Conservation (phyloP, 805 yeast species). For the Pichia ethanolica region DNA sequence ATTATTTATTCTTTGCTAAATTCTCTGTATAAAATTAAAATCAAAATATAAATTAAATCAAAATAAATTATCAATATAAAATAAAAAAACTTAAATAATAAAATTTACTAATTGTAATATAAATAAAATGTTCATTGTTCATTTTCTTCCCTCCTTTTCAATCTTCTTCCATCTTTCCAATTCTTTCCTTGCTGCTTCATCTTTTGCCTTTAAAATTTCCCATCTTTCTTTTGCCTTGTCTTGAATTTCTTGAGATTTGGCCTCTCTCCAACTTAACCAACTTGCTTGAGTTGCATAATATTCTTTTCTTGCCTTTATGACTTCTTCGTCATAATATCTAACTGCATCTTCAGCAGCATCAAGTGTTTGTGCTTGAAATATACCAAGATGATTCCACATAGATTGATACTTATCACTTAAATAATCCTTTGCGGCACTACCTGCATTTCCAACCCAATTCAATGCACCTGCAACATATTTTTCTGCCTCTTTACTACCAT, state of each 20-base stretch:
- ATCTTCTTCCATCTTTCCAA: constrained; percentile 12
- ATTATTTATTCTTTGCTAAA: too few species aligned
- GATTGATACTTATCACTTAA: constrained; percentile 7
- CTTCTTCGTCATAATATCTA: constrained; percentile 21
- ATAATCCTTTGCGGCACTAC: neutral
- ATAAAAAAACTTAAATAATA: neutral
- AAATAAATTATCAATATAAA: neutral
- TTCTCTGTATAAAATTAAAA: neutral
- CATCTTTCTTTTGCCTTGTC: constrained; percentile 20
- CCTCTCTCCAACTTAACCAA: constrained; percentile 26
- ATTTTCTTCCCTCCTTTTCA: neutral
- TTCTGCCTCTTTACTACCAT: neutral
- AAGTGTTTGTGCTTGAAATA: constrained; percentile 14
- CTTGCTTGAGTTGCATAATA: constrained; percentile 23
- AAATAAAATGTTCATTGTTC: too few species aligned
- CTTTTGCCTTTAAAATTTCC: constrained; percentile 16
- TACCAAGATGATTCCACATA: constrained; percentile 12
- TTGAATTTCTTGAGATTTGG: constrained; percentile 23
- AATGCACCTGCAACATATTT: neutral
- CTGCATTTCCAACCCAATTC: neutral
- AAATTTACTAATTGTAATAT: neutral
- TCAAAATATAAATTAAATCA: too few species aligned
- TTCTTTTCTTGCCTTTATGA: constrained; percentile 19
- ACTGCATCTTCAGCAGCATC: constrained; percentile 21
- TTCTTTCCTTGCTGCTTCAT: constrained; percentile 17